phyloP scores from a whole-genome alignment of 2,329 filamentous ascomycete species.

The Fusarium transvaalense region DNA sequence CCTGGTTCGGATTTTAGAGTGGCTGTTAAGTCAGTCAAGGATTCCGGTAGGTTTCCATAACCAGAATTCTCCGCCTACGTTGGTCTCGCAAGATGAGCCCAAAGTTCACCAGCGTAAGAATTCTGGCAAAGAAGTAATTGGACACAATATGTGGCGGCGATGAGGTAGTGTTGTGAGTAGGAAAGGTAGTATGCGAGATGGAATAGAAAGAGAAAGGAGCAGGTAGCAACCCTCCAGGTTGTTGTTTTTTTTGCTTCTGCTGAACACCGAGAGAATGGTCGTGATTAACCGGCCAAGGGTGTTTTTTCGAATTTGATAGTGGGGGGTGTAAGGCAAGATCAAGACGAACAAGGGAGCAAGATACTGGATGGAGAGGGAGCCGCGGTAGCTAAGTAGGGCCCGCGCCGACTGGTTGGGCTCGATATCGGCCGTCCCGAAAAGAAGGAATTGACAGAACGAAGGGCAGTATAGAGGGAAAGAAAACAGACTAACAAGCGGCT shows the following conservation, averaged over 20 bases:
- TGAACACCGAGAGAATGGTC: conserved; percentile 32
- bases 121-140: conserved; percentile 45
- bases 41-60: conserved; percentile 50
- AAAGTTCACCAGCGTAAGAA: conserved; percentile 43
- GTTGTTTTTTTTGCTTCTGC: conserved; percentile 20
- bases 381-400: conserved; percentile 38
- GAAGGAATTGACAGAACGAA: conserved; percentile 46
- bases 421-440: conserved; percentile 42
- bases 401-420: conserved; percentile 46
- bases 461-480: conserved; percentile 28
- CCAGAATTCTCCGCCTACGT: conserved; percentile 56
- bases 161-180: conserved; percentile 36
- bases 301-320: conserved; percentile 22
- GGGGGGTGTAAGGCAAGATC: conserved; percentile 41
- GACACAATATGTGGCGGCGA: conserved; percentile 44
- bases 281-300: conserved; percentile 32
- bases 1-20: conserved; percentile 54
- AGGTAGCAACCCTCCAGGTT: conserved; percentile 34
- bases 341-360: conserved; percentile 39
- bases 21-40: conserved; percentile 55
- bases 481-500: conserved; percentile 21
- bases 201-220: conserved; percentile 27
- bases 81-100: conserved; percentile 36
- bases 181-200: conserved; percentile 27
- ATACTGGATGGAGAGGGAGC: conserved; percentile 35